phyloP scores from a whole-genome alignment of 257 asterid species.

The Handroanthus guayacan region DNA sequence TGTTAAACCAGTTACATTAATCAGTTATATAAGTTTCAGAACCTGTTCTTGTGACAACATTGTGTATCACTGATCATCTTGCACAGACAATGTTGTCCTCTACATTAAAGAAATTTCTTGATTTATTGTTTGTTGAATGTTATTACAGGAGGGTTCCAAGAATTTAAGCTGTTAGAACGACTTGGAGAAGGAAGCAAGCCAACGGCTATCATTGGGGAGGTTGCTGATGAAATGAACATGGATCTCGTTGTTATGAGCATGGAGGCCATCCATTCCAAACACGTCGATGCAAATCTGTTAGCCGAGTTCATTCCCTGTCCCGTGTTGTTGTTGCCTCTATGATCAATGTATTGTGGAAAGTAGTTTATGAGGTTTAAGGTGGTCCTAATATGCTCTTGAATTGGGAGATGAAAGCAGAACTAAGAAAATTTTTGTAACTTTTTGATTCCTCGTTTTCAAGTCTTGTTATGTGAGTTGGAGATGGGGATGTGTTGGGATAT shows the following conservation, averaged over 20 bases:
- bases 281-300: slow-evolving; percentile 91
- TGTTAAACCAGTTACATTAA: neutral
- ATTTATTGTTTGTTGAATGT: slow-evolving; percentile 12
- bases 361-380: neutral
- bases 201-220: slow-evolving; percentile 94
- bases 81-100: neutral
- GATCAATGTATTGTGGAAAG: slow-evolving; percentile 17
- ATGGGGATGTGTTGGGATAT: neutral
- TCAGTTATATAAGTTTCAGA: neutral
- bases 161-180: slow-evolving; percentile 83
- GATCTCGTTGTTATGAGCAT: slow-evolving; percentile 94
- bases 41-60: neutral
- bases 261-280: slow-evolving; percentile 98
- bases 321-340: slow-evolving; percentile 81
- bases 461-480: neutral
- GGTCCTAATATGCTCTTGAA: neutral
- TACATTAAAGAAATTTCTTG: neutral
- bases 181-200: slow-evolving; percentile 94
- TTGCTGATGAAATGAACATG: slow-evolving; percentile 94
- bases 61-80: no score
- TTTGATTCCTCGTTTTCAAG: neutral
- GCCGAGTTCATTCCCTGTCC: slow-evolving; percentile 99
- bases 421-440: no score
- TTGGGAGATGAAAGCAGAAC: neutral
- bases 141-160: slow-evolving; percentile 76